phyloP scores from a whole-genome alignment of 1,139 yeast genomes.

The Nematodospora anomalae region DNA sequence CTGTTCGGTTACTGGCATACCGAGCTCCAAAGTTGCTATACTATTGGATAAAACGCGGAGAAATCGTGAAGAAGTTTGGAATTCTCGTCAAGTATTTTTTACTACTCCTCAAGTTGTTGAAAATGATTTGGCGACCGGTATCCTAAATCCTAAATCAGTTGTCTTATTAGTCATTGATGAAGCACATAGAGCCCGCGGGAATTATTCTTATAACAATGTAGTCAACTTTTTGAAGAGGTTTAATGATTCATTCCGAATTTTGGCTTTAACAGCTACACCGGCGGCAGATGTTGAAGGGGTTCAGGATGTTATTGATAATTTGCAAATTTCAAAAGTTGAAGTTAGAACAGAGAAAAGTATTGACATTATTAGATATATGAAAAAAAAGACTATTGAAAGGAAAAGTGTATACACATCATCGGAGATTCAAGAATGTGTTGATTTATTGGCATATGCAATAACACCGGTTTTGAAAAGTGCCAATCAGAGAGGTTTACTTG shows the following conservation, averaged over 20 bases:
- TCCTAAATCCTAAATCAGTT: conserved; percentile 70
- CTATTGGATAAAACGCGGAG: conserved; percentile 68
- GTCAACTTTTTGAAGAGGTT: conserved; percentile 64
- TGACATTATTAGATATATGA: conserved; percentile 80
- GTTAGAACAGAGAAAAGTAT: conserved; percentile 81
- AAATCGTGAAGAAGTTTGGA: conserved; percentile 76
- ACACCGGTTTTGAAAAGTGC: conserved; percentile 66
- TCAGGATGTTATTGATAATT: conserved; percentile 75
- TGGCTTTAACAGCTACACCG: conserved; percentile 96
- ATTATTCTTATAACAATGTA: conserved; percentile 84
- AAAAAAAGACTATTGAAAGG: conserved; percentile 62
- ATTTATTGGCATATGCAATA: conserved; percentile 50
- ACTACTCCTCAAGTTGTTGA: conserved; percentile 97
- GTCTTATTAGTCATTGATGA: conserved; percentile 87
- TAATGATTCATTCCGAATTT: conserved; percentile 65
- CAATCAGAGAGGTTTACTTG: conserved; percentile 60
- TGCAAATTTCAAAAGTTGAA: conserved; percentile 75
- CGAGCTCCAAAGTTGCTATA: conserved; percentile 74
- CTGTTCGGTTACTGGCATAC: conserved; percentile 81
- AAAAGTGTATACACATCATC: conserved; percentile 53
- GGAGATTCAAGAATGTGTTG: conserved; percentile 55
- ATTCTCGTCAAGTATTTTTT: conserved; percentile 74
- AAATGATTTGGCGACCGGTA: conserved; percentile 77
- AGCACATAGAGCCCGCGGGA: conserved; percentile 92
- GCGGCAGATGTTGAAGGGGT: conserved; percentile 86